Percentiles rank a stretch among this genome's conserved stretches.
Evolutionary conservation across 2,329 filamentous ascomycete genomes (phyloP).

Genomic region (Fragosphaeria purpurea): DNA sequence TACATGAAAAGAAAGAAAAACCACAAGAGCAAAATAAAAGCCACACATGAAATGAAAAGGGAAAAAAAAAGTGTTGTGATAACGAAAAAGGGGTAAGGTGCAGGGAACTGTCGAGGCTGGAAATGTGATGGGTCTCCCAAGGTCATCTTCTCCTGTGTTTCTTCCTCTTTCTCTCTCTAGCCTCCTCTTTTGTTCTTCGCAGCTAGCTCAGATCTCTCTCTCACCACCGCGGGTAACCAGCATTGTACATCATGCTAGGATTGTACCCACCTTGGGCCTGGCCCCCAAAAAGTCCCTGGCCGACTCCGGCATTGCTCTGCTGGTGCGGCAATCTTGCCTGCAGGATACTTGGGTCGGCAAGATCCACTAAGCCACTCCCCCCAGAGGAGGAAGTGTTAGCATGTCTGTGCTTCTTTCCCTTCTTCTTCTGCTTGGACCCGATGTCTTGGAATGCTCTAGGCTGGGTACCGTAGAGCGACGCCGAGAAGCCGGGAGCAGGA

Average conservation of each 20-base stretch:
- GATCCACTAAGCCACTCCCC: slow-evolving; percentile 98
- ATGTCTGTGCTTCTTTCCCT: slow-evolving; percentile 99
- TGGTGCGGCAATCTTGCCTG: slow-evolving; percentile 89
- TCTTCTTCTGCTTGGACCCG: slow-evolving; percentile 98
- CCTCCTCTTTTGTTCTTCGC: neutral
- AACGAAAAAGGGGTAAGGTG: slow-evolving; percentile 1
- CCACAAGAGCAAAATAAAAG: neutral
- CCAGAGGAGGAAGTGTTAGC: slow-evolving; percentile 99
- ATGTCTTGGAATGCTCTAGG: slow-evolving; percentile 82
- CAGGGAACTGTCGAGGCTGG: neutral
- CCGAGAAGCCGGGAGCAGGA: slow-evolving; percentile 84
- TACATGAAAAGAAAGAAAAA: neutral
- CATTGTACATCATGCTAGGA: slow-evolving; percentile 71
- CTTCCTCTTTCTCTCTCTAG: slow-evolving; percentile 1
- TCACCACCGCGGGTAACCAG: slow-evolving; percentile 60
- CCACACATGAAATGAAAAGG: slow-evolving; percentile 9
- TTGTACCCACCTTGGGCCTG: slow-evolving; percentile 94
- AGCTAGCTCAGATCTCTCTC: neutral
- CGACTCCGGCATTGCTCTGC: slow-evolving; percentile 71
- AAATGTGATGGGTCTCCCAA: too few species aligned
- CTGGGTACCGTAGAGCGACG: slow-evolving; percentile 82
- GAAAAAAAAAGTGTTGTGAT: neutral
- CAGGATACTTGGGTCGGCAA: slow-evolving; percentile 99
- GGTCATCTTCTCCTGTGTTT: neutral
- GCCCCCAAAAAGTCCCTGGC: slow-evolving; percentile 83